Evolutionary conservation across 345 rosid species (phyloP), one percentile per base, ranked within the genome.

Genomic region (Lenwebbia sp.): DNA sequence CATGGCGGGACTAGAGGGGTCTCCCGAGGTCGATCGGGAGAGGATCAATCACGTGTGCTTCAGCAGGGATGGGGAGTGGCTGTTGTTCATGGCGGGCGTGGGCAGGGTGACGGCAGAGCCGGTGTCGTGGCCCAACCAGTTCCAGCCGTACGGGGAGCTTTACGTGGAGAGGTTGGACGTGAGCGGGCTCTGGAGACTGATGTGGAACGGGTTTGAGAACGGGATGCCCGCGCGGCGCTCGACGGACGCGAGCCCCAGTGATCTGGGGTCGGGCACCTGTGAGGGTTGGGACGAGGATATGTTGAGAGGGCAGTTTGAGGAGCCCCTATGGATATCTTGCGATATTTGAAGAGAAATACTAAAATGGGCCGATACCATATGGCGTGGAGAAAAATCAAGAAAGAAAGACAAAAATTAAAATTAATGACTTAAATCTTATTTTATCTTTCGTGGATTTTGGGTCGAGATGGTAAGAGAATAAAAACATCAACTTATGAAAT

Each of bases 71-170:
- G 99, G 96, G 17, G 93, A 94, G 55, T 95, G 97, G 98, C 37
- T 96, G 40, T 52, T 95, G 82, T 95, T 96, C 82, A 25, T 96
- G 65, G 88, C 93, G 15, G 95, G 95, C 56, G 81, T 95, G 44
- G 88, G 93, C 4, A 94, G 94, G 2, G 91, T 96, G 51, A 90
- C 90, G 82, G 96, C 94, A 2, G 99, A 96, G 87, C 96, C 98
- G 40, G 95, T 95, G 89, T 90, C 98, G 85, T 51, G 82, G 85
- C 97, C 99, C 49, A 95, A 95, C 85, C 98, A 96, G 84, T 95
- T 92, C 88, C 99, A 95, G 85, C 98, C 99, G 5, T 95, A 95
- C 13, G 99, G 99, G 0, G 98, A 96, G n/a, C 85, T 96, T 88
- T 91, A 85, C 25, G 90, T 93, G 88, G 87, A 82, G 85, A 93